Evolutionary conservation across 2,329 filamentous ascomycete species (phyloP).

Genomic region (Ceratocystis destructans): DNA sequence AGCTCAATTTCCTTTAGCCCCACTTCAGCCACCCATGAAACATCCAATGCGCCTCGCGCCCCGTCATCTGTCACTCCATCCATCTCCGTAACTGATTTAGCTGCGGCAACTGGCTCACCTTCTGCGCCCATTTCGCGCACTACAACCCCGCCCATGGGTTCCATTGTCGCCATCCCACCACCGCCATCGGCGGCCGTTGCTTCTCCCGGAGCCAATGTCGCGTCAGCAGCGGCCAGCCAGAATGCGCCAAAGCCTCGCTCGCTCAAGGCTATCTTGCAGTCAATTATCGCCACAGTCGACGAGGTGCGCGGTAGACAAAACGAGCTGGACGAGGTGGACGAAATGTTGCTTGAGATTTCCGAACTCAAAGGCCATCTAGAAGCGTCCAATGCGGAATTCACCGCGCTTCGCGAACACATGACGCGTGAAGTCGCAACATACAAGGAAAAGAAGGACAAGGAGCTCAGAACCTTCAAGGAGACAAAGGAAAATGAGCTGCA

Average conservation of each 20-base stretch:
- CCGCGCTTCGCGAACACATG: constrained; percentile 16
- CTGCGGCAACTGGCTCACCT: background rate
- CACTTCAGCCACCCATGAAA: constrained; percentile 6
- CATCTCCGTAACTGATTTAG: constrained; percentile 12
- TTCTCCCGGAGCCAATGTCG: background rate
- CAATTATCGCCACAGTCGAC: constrained; percentile 16
- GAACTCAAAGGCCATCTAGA: constrained; percentile 17
- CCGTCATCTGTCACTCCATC: constrained; percentile 11
- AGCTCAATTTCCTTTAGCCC: background rate
- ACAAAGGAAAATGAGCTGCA: constrained; percentile 14
- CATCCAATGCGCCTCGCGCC: constrained; percentile 3
- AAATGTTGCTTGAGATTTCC: constrained; percentile 18
- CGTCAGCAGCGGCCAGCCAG: background rate
- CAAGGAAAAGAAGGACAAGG: constrained; percentile 17
- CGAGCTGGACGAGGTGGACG: constrained; percentile 13
- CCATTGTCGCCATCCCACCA: background rate
- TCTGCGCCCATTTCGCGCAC: constrained; percentile 8
- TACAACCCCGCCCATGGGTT: constrained; percentile 12
- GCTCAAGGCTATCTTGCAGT: constrained; percentile 13
- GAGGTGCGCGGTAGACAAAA: constrained; percentile 13
- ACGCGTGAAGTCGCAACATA: constrained; percentile 13
- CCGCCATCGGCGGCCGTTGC: background rate
- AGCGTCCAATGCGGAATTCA: constrained; percentile 14
- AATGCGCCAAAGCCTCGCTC: constrained; percentile 2
- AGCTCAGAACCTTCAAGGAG: constrained; percentile 15